These are phyloP conservation scores for Fonsecaea multimorphosa DNA, from an alignment of 2,329 filamentous ascomycete species.

Conservation along the genomic window DNA sequence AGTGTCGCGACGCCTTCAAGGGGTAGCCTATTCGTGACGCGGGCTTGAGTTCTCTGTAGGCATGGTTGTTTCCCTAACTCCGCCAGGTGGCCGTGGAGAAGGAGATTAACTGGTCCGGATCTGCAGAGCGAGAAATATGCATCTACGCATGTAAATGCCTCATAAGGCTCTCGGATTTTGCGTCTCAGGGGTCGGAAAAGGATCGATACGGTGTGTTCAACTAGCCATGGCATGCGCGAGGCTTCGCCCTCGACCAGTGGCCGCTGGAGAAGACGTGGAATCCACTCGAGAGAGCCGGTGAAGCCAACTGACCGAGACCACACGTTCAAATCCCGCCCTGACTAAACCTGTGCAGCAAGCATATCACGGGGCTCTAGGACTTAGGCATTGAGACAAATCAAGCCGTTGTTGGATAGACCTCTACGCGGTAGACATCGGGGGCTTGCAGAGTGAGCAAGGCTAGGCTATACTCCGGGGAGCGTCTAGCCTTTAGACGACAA, in stretches of 20 bases:
- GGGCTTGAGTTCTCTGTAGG: neutral
- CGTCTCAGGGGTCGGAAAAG: neutral
- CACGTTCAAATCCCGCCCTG: slow-evolving; percentile 3
- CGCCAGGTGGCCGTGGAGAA: neutral
- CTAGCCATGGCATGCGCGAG: neutral
- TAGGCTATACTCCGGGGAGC: slow-evolving; percentile 6
- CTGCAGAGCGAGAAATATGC: neutral
- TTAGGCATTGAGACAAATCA: neutral
- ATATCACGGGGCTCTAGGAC: neutral
- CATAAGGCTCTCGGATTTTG: neutral
- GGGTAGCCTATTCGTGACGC: neutral
- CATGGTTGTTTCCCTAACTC: neutral
- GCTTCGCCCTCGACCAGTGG: neutral
- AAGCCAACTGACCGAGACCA: neutral
- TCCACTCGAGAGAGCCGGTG: neutral
- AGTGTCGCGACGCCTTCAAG: neutral
- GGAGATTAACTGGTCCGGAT: slow-evolving; percentile 7
- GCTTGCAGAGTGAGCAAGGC: neutral
- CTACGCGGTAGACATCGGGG: too few relatives aligned
- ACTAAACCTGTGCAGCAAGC: slow-evolving; percentile 13
- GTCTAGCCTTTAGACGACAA: neutral
- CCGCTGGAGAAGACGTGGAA: neutral
- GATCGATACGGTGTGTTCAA: neutral
- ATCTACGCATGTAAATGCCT: slow-evolving; percentile 15
- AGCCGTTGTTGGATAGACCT: neutral